Evolutionary conservation across 495 filamentous ascomycete genomes (phyloP), one percentile per base, ranked within the genome.

Genomic region (Penicillium silybi): DNA sequence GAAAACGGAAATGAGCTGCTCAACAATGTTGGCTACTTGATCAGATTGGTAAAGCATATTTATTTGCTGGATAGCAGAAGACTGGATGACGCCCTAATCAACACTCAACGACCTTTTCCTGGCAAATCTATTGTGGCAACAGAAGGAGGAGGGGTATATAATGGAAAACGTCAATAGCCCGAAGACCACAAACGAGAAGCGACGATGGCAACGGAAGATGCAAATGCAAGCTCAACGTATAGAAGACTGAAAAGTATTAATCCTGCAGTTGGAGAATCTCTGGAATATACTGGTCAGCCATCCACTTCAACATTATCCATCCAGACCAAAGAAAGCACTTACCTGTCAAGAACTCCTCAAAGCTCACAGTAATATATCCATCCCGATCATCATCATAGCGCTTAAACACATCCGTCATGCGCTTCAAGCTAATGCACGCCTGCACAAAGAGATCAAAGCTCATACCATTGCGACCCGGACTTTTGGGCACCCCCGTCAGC

Each of bases 351-450:
- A 89, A 89, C 54, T 89, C 85, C 71, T 90, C 86, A 63, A 92
- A 92, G 62, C 86, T 89, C 46, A 92, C 65, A 6, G 86, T 90
- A 47, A 92, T 89, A 63, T 85, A 95, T 27, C 93, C 93, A 72
- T 97, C 93, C 26, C 93, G 82, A 70, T 98, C 93, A 52, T 95
- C 88, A 56, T 98, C 93, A 70, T 97, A 98, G 65, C 88, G 90
- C 83, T 98, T 98, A 68, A 98, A 98, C 17, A 97, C 92, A 68
- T 98, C 93, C 54, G 93, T 98, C 92, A 98, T 97, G 52, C 95
- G 80, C 80, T 96, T 95, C 59, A 98, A 75, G 63, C 82, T 87
- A 62, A 98, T 98, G 66, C 93, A 97, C 25, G 89, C 90, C 76
- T 98, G 93, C 56, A 98, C 93, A 67, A 97, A 98, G 43, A 98